phyloP scores from a whole-genome alignment of 1,139 yeast species.

The Geotrichum siamense region DNA sequence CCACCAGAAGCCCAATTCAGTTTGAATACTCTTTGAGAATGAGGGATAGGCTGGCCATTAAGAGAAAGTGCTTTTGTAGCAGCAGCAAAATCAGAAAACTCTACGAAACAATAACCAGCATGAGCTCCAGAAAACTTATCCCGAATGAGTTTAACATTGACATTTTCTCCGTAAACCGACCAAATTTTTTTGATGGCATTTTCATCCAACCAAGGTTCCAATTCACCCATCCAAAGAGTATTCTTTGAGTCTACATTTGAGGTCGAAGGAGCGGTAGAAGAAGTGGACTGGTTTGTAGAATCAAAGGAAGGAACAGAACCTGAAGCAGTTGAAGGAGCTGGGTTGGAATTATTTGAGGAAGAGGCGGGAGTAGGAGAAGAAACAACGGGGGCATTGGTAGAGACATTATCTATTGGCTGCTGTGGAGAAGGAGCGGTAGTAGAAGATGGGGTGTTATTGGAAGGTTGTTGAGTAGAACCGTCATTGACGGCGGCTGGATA shows the following conservation, averaged over 20 bases:
- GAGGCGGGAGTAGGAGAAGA: neutral
- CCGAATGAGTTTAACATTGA: slow-evolving; percentile 54
- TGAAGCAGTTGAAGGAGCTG: no score
- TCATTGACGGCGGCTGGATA: slow-evolving; percentile 5
- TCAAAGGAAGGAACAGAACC: slow-evolving; percentile 1
- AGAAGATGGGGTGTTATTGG: neutral
- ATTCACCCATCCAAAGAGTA: slow-evolving; percentile 88
- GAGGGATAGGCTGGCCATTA: slow-evolving; percentile 66
- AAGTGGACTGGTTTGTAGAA: neutral
- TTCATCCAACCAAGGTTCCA: slow-evolving; percentile 84
- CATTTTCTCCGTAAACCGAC: slow-evolving; percentile 47
- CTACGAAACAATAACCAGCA: slow-evolving; percentile 82
- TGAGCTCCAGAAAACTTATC: slow-evolving; percentile 44
- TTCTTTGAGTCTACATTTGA: slow-evolving; percentile 19
- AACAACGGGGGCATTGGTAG: slow-evolving; percentile 3
- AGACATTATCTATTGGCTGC: neutral
- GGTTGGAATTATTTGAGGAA: neutral
- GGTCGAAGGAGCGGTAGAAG: slow-evolving; percentile 1
- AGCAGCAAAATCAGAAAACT: slow-evolving; percentile 57
- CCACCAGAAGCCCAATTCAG: slow-evolving; percentile 86
- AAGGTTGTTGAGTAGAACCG: slow-evolving; percentile 1
- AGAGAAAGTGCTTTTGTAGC: slow-evolving; percentile 62
- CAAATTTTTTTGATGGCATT: slow-evolving; percentile 58
- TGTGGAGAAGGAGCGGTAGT: neutral
- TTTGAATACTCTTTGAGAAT: slow-evolving; percentile 53